Conservation (phyloP, 257 asterid species). For the Plantago ovata region DNA sequence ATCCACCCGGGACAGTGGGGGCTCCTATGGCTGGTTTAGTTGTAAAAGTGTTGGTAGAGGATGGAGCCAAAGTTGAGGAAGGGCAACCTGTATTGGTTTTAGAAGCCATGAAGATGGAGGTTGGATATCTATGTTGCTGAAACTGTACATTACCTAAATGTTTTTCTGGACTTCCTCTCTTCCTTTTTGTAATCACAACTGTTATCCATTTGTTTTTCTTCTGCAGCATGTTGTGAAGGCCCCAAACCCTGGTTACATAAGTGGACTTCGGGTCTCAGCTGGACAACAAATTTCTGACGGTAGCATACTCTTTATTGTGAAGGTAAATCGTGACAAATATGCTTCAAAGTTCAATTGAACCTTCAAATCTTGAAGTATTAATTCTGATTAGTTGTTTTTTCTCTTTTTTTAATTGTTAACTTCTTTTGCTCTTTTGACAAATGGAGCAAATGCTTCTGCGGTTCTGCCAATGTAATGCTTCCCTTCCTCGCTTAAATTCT, state of each 20-base stretch:
- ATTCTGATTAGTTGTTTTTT: not conserved
- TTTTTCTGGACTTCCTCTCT: not conserved
- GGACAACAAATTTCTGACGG: constrained; percentile 92
- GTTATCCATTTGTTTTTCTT: constrained; percentile 12
- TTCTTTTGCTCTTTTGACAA: too few species aligned
- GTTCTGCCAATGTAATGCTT: too few species aligned
- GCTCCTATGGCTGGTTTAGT: constrained; percentile 98
- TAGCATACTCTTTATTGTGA: constrained; percentile 48
- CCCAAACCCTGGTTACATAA: constrained; percentile 53
- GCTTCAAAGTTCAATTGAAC: not conserved
- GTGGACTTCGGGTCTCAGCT: constrained; percentile 59
- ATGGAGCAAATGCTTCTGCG: too few species aligned
- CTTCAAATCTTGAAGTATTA: not conserved
- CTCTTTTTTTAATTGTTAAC: too few species aligned
- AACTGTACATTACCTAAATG: constrained; percentile 8
- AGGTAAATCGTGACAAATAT: constrained; percentile 42
- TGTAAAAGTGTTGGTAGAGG: constrained; percentile 71
- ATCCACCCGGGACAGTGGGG: constrained; percentile 74
- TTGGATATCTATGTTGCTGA: constrained; percentile 18
- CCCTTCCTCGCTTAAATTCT: too few species aligned
- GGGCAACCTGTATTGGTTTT: constrained; percentile 81
- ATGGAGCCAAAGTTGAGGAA: constrained; percentile 60
- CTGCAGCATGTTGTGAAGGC: constrained; percentile 93
- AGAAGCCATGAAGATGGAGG: constrained; percentile 99
- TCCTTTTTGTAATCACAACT: not conserved